Evolutionary conservation across 2,329 filamentous ascomycete species (phyloP).

Genomic region (Fusarium protoensiforme): DNA sequence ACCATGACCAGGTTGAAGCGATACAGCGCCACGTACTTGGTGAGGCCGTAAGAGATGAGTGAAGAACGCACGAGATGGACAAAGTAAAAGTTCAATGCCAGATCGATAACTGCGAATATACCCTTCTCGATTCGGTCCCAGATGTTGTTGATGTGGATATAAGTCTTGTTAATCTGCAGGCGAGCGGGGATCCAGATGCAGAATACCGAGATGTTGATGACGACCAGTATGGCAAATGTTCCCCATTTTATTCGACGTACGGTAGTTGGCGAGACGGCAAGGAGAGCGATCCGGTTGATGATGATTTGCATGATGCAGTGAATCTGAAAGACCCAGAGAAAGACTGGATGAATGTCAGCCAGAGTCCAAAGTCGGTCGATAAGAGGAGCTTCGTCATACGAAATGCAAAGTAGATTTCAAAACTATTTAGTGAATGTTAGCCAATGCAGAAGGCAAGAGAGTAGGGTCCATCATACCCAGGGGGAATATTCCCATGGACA

Average conservation of each 20-base stretch:
- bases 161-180: conserved; percentile 52
- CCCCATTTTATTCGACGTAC: conserved; percentile 56
- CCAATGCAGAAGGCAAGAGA: not conserved
- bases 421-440: conserved; percentile 42
- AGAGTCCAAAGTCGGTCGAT: not conserved
- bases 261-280: conserved; percentile 52
- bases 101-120: conserved; percentile 59
- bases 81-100: conserved; percentile 59
- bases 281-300: conserved; percentile 60
- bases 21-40: conserved; percentile 60
- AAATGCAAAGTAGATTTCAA: conserved; percentile 37
- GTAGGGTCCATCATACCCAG: conserved; percentile 26
- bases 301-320: conserved; percentile 62
- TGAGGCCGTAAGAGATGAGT: conserved; percentile 59
- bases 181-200: conserved; percentile 63
- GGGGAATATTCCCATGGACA: conserved; percentile 45
- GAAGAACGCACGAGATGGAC: conserved; percentile 55
- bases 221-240: conserved; percentile 52
- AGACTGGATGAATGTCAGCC: conserved; percentile 42
- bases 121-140: conserved; percentile 63
- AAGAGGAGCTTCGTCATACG: conserved; percentile 13
- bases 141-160: conserved; percentile 55
- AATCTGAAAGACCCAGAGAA: conserved; percentile 51
- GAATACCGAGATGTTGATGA: conserved; percentile 61
- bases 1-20: conserved; percentile 49